Evolutionary conservation across 2,329 filamentous ascomycete genomes (phyloP), one percentile per base, ranked within the genome.

Genomic region (Epichloe aotearoae): DNA sequence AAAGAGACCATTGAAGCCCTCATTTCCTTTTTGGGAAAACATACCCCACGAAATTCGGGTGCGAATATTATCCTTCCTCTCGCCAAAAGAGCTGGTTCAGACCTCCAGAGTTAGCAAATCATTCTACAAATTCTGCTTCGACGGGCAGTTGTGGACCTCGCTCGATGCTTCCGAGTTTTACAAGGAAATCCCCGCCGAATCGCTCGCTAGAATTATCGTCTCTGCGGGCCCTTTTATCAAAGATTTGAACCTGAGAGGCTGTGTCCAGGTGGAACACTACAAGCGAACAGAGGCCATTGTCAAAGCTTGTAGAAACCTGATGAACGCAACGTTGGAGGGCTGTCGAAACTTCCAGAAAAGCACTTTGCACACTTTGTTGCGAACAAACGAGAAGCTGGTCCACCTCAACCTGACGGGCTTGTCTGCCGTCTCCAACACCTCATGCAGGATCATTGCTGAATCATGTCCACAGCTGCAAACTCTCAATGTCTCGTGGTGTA

Each of bases 401-500:
- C 83, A 88, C 59, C 75, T 97, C 59, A 96, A 96, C 61, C 71
- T 98, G 38, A 88, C 88, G 2, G 90, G 89, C 0, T 74, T 97
- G 54, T 73, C 80, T 2, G 83, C 83, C 12, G 86, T 90, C 14
- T 88, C 84, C 33, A 95, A 95, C 62, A 79, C 80, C 19, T 86
- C 88, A 0, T 90, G 94, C 79, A 87, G 84, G 61, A 88, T 94
- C 53, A 84, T 98, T 53, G 83, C 87, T 1, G 75, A 84, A 49
- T 83, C 84, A 39, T 97, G 91, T 59, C 82, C 83, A 1, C 82
- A 84, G 46, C 73, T 98, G n/a, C 83, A 95, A 65, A 76, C 79
- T 50, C 76, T 97, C 56, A 94, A 96, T 60, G 79, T 97, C 19
- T 95, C 89, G 0, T 97, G 91, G 88, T 98, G 93, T 69, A 83